A percentile compares a stretch with the other conserved stretches of the same genome.
Evolutionary conservation across 768 basidiomycete species (phyloP).

Genomic region (Macrocybe gigantea): DNA sequence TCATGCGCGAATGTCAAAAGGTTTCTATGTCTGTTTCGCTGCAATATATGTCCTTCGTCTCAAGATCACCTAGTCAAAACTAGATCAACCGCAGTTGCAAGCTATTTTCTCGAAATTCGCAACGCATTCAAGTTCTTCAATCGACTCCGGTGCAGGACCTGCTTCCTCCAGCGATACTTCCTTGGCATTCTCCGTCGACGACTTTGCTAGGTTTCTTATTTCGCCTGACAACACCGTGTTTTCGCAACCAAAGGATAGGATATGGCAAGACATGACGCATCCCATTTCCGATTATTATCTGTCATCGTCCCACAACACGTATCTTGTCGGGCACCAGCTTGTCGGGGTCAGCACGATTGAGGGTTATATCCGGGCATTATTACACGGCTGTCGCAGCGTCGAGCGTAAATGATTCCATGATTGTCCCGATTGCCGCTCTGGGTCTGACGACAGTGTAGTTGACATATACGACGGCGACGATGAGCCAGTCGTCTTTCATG

Average conservation of each 20-base stretch:
- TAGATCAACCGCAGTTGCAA: neutral
- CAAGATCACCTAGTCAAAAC: neutral
- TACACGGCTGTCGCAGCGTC: conserved; percentile 90
- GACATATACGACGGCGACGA: conserved; percentile 87
- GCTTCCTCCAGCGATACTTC: conserved; percentile 3
- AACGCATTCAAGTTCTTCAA: neutral
- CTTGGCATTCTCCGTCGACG: conserved; percentile 44
- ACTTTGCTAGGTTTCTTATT: conserved; percentile 73
- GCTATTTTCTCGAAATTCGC: conserved; percentile 1
- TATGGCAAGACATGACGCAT: conserved; percentile 82
- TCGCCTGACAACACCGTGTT: conserved; percentile 69
- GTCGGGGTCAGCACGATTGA: conserved; percentile 88
- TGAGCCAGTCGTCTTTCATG: conserved; percentile 86
- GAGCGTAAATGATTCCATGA: conserved; percentile 55
- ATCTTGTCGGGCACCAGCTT: conserved; percentile 81
- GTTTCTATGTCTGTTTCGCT: conserved; percentile 16
- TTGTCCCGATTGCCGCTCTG: neutral
- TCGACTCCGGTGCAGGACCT: conserved; percentile 3
- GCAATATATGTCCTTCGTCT: neutral
- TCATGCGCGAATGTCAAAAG: conserved; percentile 40
- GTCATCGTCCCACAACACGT: conserved; percentile 90
- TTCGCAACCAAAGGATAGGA: conserved; percentile 31
- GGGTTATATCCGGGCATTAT: conserved; percentile 85
- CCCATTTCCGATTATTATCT: conserved; percentile 86
- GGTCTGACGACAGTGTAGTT: conserved; percentile 41